Base-by-base conservation (phyloP, 768 basidiomycete species). In the Mycena galericulata region DNA sequence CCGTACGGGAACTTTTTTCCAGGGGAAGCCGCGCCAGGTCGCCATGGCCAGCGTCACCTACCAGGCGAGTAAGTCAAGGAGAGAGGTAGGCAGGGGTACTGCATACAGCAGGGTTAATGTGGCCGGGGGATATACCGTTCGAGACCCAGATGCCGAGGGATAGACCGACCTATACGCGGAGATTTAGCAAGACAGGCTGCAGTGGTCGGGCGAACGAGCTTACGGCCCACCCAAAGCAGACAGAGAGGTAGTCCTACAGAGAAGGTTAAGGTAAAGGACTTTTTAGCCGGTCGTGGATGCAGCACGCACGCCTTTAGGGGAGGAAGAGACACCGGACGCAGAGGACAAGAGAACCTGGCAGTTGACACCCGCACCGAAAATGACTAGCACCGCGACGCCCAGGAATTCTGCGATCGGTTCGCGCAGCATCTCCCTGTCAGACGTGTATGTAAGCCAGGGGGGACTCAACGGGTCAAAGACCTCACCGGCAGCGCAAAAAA, bases 11-110 rank as follows among this genome's bases (percentile, higher is more conserved):
- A 88, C 89, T 69, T 90, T 90, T 65, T 81, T 80, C 84, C 86
- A 85, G 2, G 89, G 87, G 75, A 90, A 90, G 61, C 77, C 78
- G 65, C 89, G 86, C 74, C 85, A 81, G 15, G 84, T 77, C 7
- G 85, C 86, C 46, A 88, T 65, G 18, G 85, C 81, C 68, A 95
- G 78, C 45, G 56, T 2, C 20, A 30, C 84, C 90, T 36, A 5
- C 4, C 2, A 56, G 36, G 5, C 45, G 40, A 26, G 43, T 12
- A 40, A 45, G 30, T 40, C 54, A 15, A 36, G 26, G 22, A 55
- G 43, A 32, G 14, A 5, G 30, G 36, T 51, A 49, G 41, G 11
- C 26, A 40, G 6, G 26, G 7, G 4, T 59, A 12, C 62, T 70
- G 50, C 70, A 1, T 41, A 68, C 71, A n/a, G 72, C 69, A 12